Conservation (phyloP, 1,139 yeast species). For the Protomyces lactucae-debilis region DNA sequence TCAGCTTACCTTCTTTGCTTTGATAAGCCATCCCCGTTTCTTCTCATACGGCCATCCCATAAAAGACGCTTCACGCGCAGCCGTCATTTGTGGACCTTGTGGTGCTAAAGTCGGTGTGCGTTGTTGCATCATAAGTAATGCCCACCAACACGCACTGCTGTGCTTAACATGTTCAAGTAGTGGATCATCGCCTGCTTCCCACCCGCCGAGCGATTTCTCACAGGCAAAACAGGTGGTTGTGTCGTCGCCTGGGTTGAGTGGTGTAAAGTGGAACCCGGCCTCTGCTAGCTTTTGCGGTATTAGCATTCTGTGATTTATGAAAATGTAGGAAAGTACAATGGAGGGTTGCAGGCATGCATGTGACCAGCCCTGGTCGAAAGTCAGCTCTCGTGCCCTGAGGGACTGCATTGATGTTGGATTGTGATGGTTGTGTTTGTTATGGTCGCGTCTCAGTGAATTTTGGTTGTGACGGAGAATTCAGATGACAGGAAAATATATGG, state of each 20-base stretch:
- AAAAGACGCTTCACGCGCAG: conserved; percentile 52
- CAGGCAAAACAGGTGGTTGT: conserved; percentile 65
- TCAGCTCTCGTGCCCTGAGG: neutral
- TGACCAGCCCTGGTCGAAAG: neutral
- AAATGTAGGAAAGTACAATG: neutral
- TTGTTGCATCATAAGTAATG: conserved; percentile 13
- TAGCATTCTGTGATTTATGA: neutral
- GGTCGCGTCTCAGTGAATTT: no score
- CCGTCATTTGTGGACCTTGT: conserved; percentile 40
- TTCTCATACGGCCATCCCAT: conserved; percentile 54
- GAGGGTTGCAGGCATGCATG: neutral
- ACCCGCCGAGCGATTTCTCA: conserved; percentile 41
- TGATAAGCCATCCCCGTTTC: conserved; percentile 44
- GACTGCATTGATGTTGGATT: neutral
- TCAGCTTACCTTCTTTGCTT: conserved; percentile 37
- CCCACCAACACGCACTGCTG: conserved; percentile 15
- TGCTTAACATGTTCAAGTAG: conserved; percentile 47
- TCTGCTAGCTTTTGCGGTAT: conserved; percentile 46
- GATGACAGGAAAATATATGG: no score
- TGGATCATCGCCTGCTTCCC: conserved; percentile 43
- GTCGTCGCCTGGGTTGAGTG: conserved; percentile 42
- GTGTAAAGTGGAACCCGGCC: conserved; percentile 67
- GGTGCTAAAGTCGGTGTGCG: conserved; percentile 40
- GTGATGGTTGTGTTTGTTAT: neutral
- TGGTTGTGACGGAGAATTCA: no score